Evolutionary conservation across 306 rosid genomes (phyloP), one percentile per base, ranked within the genome.

Genomic region (Gastrolobium bilobum): DNA sequence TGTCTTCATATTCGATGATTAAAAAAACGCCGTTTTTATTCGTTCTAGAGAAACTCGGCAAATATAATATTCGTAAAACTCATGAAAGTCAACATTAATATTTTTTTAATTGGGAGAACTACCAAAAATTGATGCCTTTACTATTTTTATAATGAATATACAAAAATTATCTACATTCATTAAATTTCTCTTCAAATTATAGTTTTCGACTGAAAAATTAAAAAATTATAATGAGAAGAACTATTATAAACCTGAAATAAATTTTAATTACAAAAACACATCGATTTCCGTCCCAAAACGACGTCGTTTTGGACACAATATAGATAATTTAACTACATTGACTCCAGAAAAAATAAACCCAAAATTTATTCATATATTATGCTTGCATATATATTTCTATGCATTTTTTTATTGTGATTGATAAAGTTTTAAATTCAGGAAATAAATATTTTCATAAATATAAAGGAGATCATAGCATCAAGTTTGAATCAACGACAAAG

Each of bases 41-140:
- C 50, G 15, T 51, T 67, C 8, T 15, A 4, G 5, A 5, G 39
- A 34, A 64, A 9, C 43, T 37, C 1, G n/a, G 9, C 20, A 10
- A 70, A 65, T 31, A 42, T 54, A 57, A 58, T 73, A 73, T 78
- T 78, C 57, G n/a, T 69, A 9, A 83, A 33, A 50, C 66, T 72
- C 4, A 11, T 14, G 4, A 48, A 43, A 9, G 10, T 73, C 48
- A 48, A 34, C 72, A 30, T 61, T 39, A 50, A 53, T 0, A 3
- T n/a, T 60, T 61, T 46, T 68, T 44, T 4, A 39, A 29, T 40
- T 54, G 11, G 48, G 14, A 5, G 6, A 37, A 42, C 60, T 70
- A 70, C 48, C 76, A 54, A 75, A 68, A 53, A n/a, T n/a, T n/a
- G n/a, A n/a, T n/a, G n/a, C n/a, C n/a, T n/a, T n/a, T n/a, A n/a